Percentiles rank a stretch among this genome's conserved stretches.
Evolutionary conservation across 2,329 filamentous ascomycete genomes (phyloP).

Genomic region (Immersiporthe knoxdaviesiana): DNA sequence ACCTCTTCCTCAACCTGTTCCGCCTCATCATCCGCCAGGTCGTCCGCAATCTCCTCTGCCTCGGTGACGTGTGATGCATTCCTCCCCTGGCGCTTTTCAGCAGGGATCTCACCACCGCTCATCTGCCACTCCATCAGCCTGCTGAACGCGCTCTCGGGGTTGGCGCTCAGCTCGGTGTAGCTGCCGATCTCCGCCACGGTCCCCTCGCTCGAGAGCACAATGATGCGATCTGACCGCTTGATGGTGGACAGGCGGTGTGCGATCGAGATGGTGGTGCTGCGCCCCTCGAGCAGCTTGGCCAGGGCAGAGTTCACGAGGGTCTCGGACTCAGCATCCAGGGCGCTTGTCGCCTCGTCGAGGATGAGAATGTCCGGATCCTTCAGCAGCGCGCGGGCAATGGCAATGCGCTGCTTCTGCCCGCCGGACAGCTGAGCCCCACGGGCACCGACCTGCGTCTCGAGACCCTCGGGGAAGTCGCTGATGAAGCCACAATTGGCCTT

Average conservation of each 20-base stretch:
- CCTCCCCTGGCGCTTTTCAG: constrained; percentile 5
- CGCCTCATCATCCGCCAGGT: constrained; percentile 13
- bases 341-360: constrained; percentile 93
- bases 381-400: constrained; percentile 90
- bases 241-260: constrained; percentile 95
- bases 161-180: constrained; percentile 74
- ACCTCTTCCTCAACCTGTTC: constrained; percentile 1
- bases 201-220: constrained; percentile 85
- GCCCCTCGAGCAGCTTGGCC: constrained; percentile 76
- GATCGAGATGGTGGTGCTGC: constrained; percentile 96
- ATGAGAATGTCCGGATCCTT: constrained; percentile 97
- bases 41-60: constrained; percentile 17
- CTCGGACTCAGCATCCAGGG: constrained; percentile 94
- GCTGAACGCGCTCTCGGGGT: constrained; percentile 82
- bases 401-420: constrained; percentile 96
- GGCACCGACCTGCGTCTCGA: constrained; percentile 92
- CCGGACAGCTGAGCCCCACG: constrained; percentile 92
- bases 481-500: constrained; percentile 98
- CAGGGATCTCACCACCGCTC: constrained; percentile 70
- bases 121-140: constrained; percentile 99
- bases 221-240: constrained; percentile 91
- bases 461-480: constrained; percentile 90
- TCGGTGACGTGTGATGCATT: constrained; percentile 7
- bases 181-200: constrained; percentile 89
- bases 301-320: constrained; percentile 94